Evolutionary conservation across 768 basidiomycete species (phyloP).

Genomic region (Lactarius hatsudake): DNA sequence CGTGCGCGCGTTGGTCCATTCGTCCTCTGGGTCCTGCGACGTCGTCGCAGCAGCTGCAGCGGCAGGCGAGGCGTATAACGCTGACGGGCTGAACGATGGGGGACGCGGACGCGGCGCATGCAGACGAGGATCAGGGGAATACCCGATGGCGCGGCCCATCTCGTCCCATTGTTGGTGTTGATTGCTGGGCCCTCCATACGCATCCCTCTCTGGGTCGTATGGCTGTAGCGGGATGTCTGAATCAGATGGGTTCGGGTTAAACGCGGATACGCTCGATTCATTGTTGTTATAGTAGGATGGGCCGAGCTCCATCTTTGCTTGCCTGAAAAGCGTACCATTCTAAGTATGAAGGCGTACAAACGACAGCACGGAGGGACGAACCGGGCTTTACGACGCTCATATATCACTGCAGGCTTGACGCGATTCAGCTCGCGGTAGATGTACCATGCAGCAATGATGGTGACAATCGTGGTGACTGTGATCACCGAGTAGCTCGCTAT

Average conservation of each 20-base stretch:
- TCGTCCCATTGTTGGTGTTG: conserved; percentile 57
- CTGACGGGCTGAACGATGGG: conserved; percentile 14
- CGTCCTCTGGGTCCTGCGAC: conserved; percentile 5
- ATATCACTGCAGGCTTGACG: conserved; percentile 64
- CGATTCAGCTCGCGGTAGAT: conserved; percentile 69
- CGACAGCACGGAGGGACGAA: conserved; percentile 31
- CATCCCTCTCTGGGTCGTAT: conserved; percentile 29
- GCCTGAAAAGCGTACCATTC: conserved; percentile 37
- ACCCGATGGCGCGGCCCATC: conserved; percentile 49
- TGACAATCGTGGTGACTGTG: conserved; percentile 65
- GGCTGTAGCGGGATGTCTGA: conserved; percentile 44
- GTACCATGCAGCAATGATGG: conserved; percentile 79
- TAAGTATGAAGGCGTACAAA: conserved; percentile 12
- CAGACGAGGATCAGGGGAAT: conserved; percentile 44
- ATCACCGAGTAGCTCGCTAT: conserved; percentile 65
- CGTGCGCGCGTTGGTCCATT: conserved; percentile 15
- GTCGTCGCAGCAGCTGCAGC: conserved; percentile 5
- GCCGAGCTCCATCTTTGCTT: conserved; percentile 44
- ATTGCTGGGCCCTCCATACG: conserved; percentile 30
- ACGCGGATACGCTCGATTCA: conserved; percentile 24
- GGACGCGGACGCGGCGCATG: conserved; percentile 49
- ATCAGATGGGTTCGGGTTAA: conserved; percentile 37
- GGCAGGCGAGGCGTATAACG: conserved; percentile 7
- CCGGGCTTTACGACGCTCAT: conserved; percentile 69
- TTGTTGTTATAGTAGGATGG: conserved; percentile 27